Conservation (phyloP, 2,329 filamentous ascomycete genomes). For the Colletotrichum tamarilloi region DNA sequence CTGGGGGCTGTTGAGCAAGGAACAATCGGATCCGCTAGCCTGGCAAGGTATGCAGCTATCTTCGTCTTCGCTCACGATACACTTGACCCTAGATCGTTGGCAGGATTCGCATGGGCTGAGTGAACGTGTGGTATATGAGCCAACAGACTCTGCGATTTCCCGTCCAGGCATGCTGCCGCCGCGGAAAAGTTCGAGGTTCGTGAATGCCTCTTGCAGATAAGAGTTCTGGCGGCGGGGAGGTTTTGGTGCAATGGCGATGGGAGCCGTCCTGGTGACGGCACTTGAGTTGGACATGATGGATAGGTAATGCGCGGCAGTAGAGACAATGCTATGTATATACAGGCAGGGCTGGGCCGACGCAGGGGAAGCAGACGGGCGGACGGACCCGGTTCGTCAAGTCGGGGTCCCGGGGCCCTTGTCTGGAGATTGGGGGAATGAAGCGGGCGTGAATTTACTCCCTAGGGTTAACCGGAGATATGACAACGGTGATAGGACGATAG, state of each 20-base stretch:
- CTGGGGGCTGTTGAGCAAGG: slow-evolving; percentile 79
- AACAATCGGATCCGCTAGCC: slow-evolving; percentile 82
- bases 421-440: slow-evolving; percentile 25
- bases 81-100: slow-evolving; percentile 78
- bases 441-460: slow-evolving; percentile 24
- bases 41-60: slow-evolving; percentile 80
- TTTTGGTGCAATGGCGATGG: slow-evolving; percentile 74
- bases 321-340: slow-evolving; percentile 36
- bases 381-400: slow-evolving; percentile 38
- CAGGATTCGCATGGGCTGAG: slow-evolving; percentile 78
- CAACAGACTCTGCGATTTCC: slow-evolving; percentile 61
- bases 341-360: slow-evolving; percentile 44
- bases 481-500: slow-evolving; percentile 29
- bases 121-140: slow-evolving; percentile 53
- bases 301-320: slow-evolving; percentile 38
- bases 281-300: slow-evolving; percentile 64
- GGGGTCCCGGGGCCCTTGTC: slow-evolving; percentile 28
- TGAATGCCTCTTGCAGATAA: slow-evolving; percentile 58
- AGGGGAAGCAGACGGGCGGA: slow-evolving; percentile 34
- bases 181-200: slow-evolving; percentile 58
- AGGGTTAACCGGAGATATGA: slow-evolving; percentile 27
- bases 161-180: slow-evolving; percentile 63
- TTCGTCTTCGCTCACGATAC: slow-evolving; percentile 79
- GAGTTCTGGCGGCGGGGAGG: slow-evolving; percentile 57
- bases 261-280: slow-evolving; percentile 69